phyloP scores from a whole-genome alignment of 768 basidiomycete species.

The Amyloporia xantha region DNA sequence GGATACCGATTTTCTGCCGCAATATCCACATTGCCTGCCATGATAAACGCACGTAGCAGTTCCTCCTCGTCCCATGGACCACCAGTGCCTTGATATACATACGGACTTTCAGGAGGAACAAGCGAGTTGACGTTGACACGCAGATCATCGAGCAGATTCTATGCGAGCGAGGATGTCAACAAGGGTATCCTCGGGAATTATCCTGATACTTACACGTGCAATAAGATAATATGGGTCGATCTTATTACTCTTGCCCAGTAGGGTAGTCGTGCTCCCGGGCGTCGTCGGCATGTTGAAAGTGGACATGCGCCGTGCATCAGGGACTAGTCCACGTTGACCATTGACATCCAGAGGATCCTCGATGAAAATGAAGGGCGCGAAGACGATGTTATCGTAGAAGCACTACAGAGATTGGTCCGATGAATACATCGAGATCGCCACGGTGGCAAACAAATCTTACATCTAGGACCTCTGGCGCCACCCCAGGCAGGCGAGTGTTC shows the following conservation, averaged over 20 bases:
- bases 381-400: conserved; percentile 94
- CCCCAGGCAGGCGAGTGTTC: conserved; percentile 85
- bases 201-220: conserved; percentile 48
- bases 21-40: conserved; percentile 53
- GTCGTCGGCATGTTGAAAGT: conserved; percentile 27
- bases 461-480: conserved; percentile 77
- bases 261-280: conserved; percentile 25
- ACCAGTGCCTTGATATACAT: conserved; percentile 55
- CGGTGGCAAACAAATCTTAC: conserved; percentile 36
- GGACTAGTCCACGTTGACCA: conserved; percentile 41
- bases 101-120: conserved; percentile 60
- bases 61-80: conserved; percentile 64
- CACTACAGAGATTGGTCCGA: conserved; percentile 41
- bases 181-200: conserved; percentile 1
- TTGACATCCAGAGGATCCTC: conserved; percentile 80
- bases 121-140: conserved; percentile 56
- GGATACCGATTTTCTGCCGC: conserved; percentile 33
- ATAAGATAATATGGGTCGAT: conserved; percentile 93
- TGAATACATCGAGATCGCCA: neutral
- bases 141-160: conserved; percentile 65
- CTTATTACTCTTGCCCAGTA: conserved; percentile 55
- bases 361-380: conserved; percentile 94
- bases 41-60: conserved; percentile 57
- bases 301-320: conserved; percentile 40
- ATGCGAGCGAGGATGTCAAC: neutral